Conservation (phyloP, 2,329 filamentous ascomycete genomes). For the Sarocladiaceae sp. region DNA sequence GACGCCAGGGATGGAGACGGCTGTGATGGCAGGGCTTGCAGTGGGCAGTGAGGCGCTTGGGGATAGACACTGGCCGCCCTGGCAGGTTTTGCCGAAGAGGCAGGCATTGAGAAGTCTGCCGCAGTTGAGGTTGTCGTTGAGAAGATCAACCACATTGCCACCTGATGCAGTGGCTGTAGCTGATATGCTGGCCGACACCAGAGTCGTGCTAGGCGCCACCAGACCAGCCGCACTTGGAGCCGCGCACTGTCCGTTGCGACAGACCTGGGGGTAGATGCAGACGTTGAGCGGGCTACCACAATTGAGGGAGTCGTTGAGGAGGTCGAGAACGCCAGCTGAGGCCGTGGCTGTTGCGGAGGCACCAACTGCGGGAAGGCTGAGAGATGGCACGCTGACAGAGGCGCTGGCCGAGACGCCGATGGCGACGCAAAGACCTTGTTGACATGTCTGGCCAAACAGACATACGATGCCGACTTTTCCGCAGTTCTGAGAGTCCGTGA, state of each 20-base stretch:
- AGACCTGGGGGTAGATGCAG: conserved; percentile 7
- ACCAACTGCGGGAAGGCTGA: neutral
- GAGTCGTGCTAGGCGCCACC: neutral
- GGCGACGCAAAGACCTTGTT: neutral
- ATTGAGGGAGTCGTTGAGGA: conserved; percentile 5
- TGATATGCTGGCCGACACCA: neutral
- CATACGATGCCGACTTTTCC: neutral
- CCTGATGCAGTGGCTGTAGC: conserved; percentile 1
- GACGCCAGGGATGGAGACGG: neutral
- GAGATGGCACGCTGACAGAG: neutral
- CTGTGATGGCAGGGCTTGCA: neutral
- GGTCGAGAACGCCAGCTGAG: neutral
- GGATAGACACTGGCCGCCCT: neutral
- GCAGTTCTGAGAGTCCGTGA: conserved; percentile 1
- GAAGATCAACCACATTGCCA: conserved; percentile 3
- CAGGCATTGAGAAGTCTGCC: conserved; percentile 2
- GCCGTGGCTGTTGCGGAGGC: neutral
- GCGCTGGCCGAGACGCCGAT: neutral
- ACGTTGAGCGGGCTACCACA: conserved; percentile 6
- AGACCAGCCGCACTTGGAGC: neutral
- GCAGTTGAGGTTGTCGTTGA: conserved; percentile 2
- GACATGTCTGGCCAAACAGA: conserved; percentile 6
- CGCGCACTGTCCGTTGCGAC: neutral
- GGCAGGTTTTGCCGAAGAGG: conserved; percentile 4
- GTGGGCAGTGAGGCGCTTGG: neutral